Evolutionary conservation across 352 stramenopile genomes (phyloP).

Genomic region (Elongisporangium undulatum): DNA sequence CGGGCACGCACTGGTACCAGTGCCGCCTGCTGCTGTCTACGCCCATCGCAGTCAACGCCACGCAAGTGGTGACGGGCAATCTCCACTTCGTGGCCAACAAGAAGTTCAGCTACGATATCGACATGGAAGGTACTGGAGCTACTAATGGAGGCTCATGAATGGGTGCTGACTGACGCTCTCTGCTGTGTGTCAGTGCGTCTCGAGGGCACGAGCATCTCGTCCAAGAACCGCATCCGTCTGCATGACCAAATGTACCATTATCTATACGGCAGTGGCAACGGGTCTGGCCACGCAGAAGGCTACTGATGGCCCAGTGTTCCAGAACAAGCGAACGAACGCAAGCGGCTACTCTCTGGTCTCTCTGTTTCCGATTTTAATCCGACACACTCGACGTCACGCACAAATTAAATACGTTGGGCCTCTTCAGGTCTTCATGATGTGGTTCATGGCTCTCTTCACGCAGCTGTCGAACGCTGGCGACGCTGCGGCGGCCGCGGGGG

Average conservation of each 20-base stretch:
- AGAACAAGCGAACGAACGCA: too few relatives aligned
- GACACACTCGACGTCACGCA: too few relatives aligned
- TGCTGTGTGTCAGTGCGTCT: constrained; percentile 54
- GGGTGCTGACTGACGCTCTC: constrained; percentile 1
- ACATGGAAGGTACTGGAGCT: constrained; percentile 57
- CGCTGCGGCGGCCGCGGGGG: constrained; percentile 5
- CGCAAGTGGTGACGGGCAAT: constrained; percentile 85
- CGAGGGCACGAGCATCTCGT: constrained; percentile 84
- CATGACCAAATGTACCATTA: constrained; percentile 97
- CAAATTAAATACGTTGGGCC: background rate
- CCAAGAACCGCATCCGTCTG: constrained; percentile 83
- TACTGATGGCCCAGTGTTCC: background rate
- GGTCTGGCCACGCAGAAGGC: background rate
- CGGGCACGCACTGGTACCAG: constrained; percentile 91
- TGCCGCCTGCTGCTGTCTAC: constrained; percentile 88
- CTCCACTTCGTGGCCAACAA: constrained; percentile 93
- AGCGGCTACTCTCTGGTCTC: background rate
- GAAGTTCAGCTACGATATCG: constrained; percentile 95
- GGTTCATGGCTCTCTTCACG: constrained; percentile 63
- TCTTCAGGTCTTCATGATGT: constrained; percentile 57
- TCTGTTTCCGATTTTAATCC: background rate
- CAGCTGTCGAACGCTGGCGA: constrained; percentile 42
- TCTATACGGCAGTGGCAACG: constrained; percentile 41
- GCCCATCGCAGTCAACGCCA: constrained; percentile 90
- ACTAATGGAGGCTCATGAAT: constrained; percentile 2